These are phyloP conservation scores for Eustoma russellianum DNA, from an alignment of 257 asterid species.

Conservation along the genomic window DNA sequence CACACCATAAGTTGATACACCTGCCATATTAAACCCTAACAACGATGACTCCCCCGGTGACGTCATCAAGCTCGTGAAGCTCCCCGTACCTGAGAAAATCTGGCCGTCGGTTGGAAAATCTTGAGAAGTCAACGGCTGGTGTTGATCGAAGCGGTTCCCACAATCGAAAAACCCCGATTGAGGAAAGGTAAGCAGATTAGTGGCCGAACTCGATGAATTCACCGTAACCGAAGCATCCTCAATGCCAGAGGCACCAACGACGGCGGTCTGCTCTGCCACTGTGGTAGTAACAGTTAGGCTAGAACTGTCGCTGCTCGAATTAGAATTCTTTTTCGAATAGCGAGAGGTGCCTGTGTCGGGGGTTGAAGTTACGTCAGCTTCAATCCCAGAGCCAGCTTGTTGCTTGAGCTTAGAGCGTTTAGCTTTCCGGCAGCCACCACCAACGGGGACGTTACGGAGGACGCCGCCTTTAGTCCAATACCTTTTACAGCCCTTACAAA, in stretches of 20 bases:
- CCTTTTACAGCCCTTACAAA: slow-evolving; percentile 80
- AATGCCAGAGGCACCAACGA: slow-evolving; percentile 6
- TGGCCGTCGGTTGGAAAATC: slow-evolving; percentile 25
- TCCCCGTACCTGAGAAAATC: slow-evolving; percentile 48
- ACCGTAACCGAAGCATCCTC: slow-evolving; percentile 38
- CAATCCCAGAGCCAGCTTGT: slow-evolving; percentile 5
- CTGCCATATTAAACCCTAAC: slow-evolving; percentile 30
- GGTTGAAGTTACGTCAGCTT: slow-evolving; percentile 4
- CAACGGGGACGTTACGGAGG: slow-evolving; percentile 87
- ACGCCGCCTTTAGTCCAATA: slow-evolving; percentile 98
- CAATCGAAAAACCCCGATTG: slow-evolving; percentile 32
- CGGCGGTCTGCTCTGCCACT: slow-evolving; percentile 3
- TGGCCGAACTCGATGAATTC: slow-evolving; percentile 25
- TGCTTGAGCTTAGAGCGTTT: slow-evolving; percentile 49
- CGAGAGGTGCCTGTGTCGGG: not conserved
- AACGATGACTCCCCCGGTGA: slow-evolving; percentile 27
- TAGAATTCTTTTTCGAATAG: slow-evolving; percentile 28
- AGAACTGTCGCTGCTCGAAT: slow-evolving; percentile 73
- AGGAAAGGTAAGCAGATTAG: slow-evolving; percentile 18
- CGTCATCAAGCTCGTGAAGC: slow-evolving; percentile 38
- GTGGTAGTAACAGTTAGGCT: slow-evolving; percentile 48
- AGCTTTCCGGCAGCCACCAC: slow-evolving; percentile 89
- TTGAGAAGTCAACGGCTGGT: slow-evolving; percentile 25
- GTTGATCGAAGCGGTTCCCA: slow-evolving; percentile 19
- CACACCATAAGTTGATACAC: slow-evolving; percentile 23